phyloP scores from a whole-genome alignment of 164 flowering plant genomes.

The Umbilicus rupestris region DNA sequence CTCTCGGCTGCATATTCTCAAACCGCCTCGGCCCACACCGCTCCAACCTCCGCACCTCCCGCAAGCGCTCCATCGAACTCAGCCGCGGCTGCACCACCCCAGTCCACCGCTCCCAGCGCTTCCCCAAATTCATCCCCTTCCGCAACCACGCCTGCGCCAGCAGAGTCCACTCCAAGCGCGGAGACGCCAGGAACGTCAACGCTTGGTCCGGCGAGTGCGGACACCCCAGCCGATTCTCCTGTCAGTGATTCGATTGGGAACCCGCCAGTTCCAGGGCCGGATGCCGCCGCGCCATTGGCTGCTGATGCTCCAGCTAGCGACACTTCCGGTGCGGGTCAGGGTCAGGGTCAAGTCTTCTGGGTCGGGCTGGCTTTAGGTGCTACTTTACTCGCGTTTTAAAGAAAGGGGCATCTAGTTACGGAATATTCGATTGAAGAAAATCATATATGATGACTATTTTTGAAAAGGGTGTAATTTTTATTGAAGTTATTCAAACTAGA shows the following conservation, averaged over 20 bases:
- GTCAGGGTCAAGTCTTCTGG: not conserved
- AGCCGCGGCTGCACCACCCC: not conserved
- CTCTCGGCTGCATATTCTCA: not conserved
- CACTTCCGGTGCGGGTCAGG: not conserved
- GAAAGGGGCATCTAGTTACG: too few species aligned
- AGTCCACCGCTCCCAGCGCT: not conserved
- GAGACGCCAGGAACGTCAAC: not conserved
- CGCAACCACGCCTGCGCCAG: not conserved
- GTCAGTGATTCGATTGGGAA: not conserved
- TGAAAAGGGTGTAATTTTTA: too few species aligned
- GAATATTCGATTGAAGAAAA: too few species aligned
- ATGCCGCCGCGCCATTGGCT: constrained; percentile 1
- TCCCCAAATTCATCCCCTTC: not conserved
- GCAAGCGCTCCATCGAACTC: not conserved
- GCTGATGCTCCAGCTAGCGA: constrained; percentile 7
- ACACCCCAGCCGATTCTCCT: not conserved
- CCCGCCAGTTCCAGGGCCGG: constrained; percentile 5
- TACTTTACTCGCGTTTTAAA: not conserved
- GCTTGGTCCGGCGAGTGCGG: not conserved
- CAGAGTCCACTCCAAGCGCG: not conserved
- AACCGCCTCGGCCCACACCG: not conserved
- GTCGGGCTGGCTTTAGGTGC: constrained; percentile 2
- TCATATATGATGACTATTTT: too few species aligned
- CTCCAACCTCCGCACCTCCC: not conserved
- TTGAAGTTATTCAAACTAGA: too few species aligned